Percentiles rank a stretch among this genome's conserved stretches.
Evolutionary conservation across 2,329 filamentous ascomycete genomes (phyloP).

Genomic region (Trichophyton verrucosum): DNA sequence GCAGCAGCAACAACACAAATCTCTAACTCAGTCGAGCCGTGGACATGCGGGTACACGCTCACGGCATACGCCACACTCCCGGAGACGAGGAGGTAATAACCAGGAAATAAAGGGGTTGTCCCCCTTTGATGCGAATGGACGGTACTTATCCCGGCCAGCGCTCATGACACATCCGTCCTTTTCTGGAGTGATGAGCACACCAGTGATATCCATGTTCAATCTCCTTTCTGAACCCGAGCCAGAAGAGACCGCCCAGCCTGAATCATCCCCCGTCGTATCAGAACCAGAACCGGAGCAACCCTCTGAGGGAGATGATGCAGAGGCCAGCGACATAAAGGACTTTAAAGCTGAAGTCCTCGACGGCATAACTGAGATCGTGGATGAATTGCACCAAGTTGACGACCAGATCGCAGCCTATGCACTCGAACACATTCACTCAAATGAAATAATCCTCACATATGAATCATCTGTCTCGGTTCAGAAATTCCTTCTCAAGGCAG

Average conservation of each 20-base stretch:
- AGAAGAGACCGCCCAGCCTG: constrained; percentile 32
- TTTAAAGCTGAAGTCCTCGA: constrained; percentile 83
- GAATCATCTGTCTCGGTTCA: constrained; percentile 78
- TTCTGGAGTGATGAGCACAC: constrained; percentile 31
- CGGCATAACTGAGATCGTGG: constrained; percentile 89
- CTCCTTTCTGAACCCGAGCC: constrained; percentile 58
- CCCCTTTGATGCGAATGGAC: constrained; percentile 16
- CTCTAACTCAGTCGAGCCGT: background rate
- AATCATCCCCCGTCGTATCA: constrained; percentile 25
- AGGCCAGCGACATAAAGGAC: constrained; percentile 41
- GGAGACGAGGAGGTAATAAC: background rate
- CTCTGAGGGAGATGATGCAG: constrained; percentile 14
- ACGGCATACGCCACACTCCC: background rate
- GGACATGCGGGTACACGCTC: background rate
- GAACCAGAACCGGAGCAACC: constrained; percentile 7
- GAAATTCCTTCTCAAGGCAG: constrained; percentile 76
- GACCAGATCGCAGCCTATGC: constrained; percentile 83
- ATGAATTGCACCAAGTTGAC: constrained; percentile 85
- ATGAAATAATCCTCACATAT: constrained; percentile 84
- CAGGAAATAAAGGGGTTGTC: background rate
- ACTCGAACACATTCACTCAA: constrained; percentile 83
- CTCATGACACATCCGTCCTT: constrained; percentile 6
- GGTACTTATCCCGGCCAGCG: constrained; percentile 42
- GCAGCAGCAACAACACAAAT: background rate
- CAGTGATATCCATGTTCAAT: constrained; percentile 69